phyloP scores from a whole-genome alignment of 768 basidiomycete genomes.

The Sutorius australiensis region DNA sequence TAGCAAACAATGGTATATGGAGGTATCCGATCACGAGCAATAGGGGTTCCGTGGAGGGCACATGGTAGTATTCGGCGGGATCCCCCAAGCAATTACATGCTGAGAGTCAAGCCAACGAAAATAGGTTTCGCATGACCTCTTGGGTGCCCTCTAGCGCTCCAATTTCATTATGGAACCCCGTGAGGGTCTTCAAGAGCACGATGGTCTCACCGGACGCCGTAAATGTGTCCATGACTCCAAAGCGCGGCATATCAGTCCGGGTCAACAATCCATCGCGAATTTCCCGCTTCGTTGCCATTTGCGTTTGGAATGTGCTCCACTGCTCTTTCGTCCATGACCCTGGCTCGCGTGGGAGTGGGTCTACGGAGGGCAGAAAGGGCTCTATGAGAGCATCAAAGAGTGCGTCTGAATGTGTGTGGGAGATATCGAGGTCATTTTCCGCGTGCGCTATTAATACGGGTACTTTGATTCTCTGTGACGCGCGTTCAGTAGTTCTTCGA shows the following conservation, averaged over 20 bases:
- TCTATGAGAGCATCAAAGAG: constrained; percentile 69
- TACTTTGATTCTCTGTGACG: constrained; percentile 54
- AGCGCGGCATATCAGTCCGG: constrained; percentile 41
- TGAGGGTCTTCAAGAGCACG: constrained; percentile 52
- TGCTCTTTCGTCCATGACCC: constrained; percentile 35
- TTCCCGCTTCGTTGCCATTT: constrained; percentile 38
- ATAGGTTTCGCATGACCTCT: constrained; percentile 44
- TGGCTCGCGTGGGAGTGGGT: constrained; percentile 33
- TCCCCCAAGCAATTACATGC: background rate
- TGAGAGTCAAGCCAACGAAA: constrained; percentile 17
- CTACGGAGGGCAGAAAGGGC: constrained; percentile 52
- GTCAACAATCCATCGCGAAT: constrained; percentile 44
- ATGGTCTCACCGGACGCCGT: constrained; percentile 42
- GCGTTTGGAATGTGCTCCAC: constrained; percentile 42
- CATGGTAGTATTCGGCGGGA: background rate
- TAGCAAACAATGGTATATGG: background rate
- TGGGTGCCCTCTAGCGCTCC: constrained; percentile 66
- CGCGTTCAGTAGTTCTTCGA: background rate
- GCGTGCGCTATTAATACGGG: constrained; percentile 75
- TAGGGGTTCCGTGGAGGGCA: background rate
- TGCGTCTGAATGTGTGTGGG: constrained; percentile 59
- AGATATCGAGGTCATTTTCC: constrained; percentile 70
- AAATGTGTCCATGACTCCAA: constrained; percentile 57
- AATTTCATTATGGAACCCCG: constrained; percentile 57
- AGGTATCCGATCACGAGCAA: background rate